Evolutionary conservation across 2,329 filamentous ascomycete genomes (phyloP).

Genomic region (Pyrenophora teres): DNA sequence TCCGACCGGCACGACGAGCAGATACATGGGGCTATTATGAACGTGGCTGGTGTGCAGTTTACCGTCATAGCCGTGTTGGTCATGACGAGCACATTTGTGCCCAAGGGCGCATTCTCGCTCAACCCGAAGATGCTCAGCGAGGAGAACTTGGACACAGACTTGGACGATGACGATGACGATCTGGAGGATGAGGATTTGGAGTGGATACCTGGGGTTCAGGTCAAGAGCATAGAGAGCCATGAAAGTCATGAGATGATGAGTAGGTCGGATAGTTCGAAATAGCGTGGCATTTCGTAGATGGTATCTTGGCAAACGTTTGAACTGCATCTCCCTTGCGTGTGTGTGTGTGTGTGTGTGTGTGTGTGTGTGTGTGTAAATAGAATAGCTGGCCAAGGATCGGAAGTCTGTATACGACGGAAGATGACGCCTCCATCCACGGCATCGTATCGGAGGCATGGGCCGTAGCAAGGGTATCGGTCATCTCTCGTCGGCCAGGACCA

Average conservation of each 20-base stretch:
- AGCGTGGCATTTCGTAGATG: neutral
- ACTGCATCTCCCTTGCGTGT: neutral
- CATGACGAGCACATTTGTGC: constrained; percentile 53
- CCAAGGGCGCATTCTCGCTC: constrained; percentile 50
- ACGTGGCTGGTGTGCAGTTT: constrained; percentile 56
- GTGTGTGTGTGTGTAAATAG: too few species aligned
- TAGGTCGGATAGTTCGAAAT: constrained; percentile 20
- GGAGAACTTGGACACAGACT: constrained; percentile 45
- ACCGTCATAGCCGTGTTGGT: constrained; percentile 52
- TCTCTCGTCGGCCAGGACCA: too few species aligned
- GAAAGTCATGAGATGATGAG: constrained; percentile 33
- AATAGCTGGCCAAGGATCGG: too few species aligned
- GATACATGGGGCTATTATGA: constrained; percentile 50
- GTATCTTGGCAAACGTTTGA: neutral
- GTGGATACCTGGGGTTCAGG: constrained; percentile 25
- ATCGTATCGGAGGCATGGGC: too few species aligned
- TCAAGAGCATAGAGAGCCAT: constrained; percentile 24
- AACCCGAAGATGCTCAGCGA: constrained; percentile 53
- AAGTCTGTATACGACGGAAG: too few species aligned
- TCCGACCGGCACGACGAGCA: constrained; percentile 45
- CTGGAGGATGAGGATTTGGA: constrained; percentile 31
- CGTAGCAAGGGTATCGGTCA: too few species aligned
- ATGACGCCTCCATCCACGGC: too few species aligned
- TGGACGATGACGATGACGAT: constrained; percentile 6
- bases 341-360: too few species aligned